Percentiles rank a stretch among this genome's conserved stretches.
Evolutionary conservation across 768 basidiomycete species (phyloP).

Genomic region (Harrya chromipes): DNA sequence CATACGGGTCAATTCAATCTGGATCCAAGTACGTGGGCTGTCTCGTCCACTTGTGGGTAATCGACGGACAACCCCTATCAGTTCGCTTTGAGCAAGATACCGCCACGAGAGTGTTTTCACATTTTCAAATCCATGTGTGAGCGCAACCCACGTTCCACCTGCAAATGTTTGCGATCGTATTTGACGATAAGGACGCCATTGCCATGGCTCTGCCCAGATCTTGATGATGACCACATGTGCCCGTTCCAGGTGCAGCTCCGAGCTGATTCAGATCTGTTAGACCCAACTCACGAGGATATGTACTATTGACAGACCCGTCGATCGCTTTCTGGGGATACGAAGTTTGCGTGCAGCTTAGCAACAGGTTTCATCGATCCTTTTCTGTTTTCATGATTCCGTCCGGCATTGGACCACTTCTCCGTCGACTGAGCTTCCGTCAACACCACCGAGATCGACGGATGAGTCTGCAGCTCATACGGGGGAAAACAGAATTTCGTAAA

Average conservation of each 20-base stretch:
- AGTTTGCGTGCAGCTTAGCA: constrained; percentile 1
- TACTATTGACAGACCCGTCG: constrained; percentile 8
- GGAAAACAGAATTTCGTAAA: background rate
- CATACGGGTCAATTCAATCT: background rate
- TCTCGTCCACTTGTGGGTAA: background rate
- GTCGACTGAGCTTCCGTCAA: constrained; percentile 14
- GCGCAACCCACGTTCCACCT: constrained; percentile 1
- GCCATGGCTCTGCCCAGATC: constrained; percentile 5
- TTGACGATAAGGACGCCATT: constrained; percentile 26
- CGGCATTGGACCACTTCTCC: constrained; percentile 17
- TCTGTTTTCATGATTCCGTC: constrained; percentile 29
- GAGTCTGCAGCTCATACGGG: background rate
- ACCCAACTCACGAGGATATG: constrained; percentile 4
- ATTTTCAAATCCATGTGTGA: constrained; percentile 14
- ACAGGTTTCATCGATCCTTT: constrained; percentile 29
- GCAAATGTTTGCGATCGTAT: constrained; percentile 10
- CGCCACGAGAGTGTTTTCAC: constrained; percentile 3
- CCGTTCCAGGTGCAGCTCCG: constrained; percentile 2
- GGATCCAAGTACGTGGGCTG: background rate
- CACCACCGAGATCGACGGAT: constrained; percentile 25
- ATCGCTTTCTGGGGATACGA: constrained; percentile 22
- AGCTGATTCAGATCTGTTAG: constrained; percentile 2
- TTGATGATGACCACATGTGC: constrained; percentile 17
- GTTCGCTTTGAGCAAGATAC: background rate
- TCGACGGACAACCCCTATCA: background rate